Evolutionary conservation across 2,329 filamentous ascomycete genomes (phyloP), one percentile per base, ranked within the genome.

Genomic region (Rutstroemia sp.): DNA sequence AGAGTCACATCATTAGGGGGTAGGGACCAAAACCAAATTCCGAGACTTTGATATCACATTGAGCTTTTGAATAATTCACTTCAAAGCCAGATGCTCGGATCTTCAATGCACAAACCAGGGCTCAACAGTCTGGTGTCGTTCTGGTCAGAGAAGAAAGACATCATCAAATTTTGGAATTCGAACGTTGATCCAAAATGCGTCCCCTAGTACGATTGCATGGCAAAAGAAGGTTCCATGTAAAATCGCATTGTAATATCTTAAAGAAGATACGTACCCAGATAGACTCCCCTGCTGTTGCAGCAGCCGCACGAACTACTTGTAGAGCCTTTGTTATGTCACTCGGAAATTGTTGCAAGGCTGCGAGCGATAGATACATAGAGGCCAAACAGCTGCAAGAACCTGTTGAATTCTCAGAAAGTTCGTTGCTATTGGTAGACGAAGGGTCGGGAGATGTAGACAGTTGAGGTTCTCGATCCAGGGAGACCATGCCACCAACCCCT

Each of bases 251-350:
- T n/a, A 17, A 17, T 42, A 8, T 19, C 16, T 8, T n/a, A 19
- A 46, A 17, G 12, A 23, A 46, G 12, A 21, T 23, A 46, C 42
- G 21, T 46, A 46, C 42, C 60, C 74, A 71, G 50, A 82, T 73
- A 17, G 76, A 74, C 39, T 78, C 70, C 65, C 82, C 76, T 1
- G 66, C 67, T 27, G 63, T 64, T 34, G 41, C 50, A 51, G 63
- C 61, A 16, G 68, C 66, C 12, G 54, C 46, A 41, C 67, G 64
- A 45, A 68, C 63, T 12, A 61, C 62, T 27, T 54, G 57, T 21
- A 69, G 51, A 12, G 66, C 64, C 6, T 52, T n/a, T 4, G 58
- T 57, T 12, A 68, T 64, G 23, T 68, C 65, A 21, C 48, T 57
- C 42, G 66, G 65, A 50, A 69, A 58, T 27, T 62, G 51, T 52